phyloP scores from a whole-genome alignment of 2,329 filamentous ascomycete species.

The Bipolaris sorokiniana region DNA sequence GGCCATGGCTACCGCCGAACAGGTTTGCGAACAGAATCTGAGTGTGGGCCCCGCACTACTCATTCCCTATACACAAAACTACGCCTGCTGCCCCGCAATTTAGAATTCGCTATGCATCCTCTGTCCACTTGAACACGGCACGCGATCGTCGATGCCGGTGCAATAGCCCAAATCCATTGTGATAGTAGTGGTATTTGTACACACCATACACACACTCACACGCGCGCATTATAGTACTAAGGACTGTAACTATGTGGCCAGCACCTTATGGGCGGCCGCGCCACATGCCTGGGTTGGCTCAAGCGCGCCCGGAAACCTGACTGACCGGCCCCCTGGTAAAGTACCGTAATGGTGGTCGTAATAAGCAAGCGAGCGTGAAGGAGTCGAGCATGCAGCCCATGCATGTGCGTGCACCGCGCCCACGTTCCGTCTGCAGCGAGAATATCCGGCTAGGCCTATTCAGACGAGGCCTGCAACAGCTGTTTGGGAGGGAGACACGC shows the following conservation, averaged over 20 bases:
- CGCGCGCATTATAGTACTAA: too few relatives aligned
- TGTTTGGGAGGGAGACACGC: slow-evolving; percentile 25
- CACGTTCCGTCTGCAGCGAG: slow-evolving; percentile 18
- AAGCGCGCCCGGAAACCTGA: slow-evolving; percentile 1
- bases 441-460: slow-evolving; percentile 9
- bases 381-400: slow-evolving; percentile 12
- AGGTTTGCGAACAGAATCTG: slow-evolving; percentile 26
- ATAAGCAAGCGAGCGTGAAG: slow-evolving; percentile 5
- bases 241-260: too few relatives aligned
- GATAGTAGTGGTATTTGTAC: slow-evolving; percentile 1
- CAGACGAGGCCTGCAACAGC: slow-evolving; percentile 17
- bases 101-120: slow-evolving; percentile 31
- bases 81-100: slow-evolving; percentile 39
- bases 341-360: slow-evolving; percentile 17
- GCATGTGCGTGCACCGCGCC: slow-evolving; percentile 3
- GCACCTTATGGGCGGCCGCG: slow-evolving; percentile 1
- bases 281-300: slow-evolving; percentile 6
- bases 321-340: slow-evolving; percentile 3
- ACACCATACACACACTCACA: too few relatives aligned
- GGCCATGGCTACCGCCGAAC: slow-evolving; percentile 30
- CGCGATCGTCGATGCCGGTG: slow-evolving; percentile 21
- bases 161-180: background rate
- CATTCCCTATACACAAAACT: slow-evolving; percentile 15
- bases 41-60: slow-evolving; percentile 20
- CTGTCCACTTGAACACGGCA: slow-evolving; percentile 11